Base-by-base conservation (phyloP, 2,329 filamentous ascomycete species). In the Aspergillus proliferans region DNA sequence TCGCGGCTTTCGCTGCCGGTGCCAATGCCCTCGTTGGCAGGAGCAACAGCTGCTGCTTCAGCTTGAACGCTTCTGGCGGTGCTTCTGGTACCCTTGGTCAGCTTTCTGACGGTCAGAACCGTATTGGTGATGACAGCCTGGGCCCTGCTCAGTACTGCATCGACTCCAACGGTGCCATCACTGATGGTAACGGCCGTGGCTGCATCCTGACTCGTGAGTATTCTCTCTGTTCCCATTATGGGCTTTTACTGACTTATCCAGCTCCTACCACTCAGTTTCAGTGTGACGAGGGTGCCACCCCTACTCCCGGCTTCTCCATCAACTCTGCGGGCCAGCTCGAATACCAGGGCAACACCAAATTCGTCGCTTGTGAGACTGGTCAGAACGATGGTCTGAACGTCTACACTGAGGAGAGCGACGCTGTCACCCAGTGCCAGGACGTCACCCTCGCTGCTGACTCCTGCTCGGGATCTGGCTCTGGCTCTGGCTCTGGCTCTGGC, bases 201-300 rank as follows among this genome's bases (percentile, higher is more conserved):
- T 86, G 84, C 60, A 82, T 84, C 65, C 69, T 85, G 59, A 85
- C 83, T 53, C 72, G 77, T 81, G 66, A 64, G 72, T 70, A 19
- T 51, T 48, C 10, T 36, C 4, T 19, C 9, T 22, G 14, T 22
- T 3, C 5, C 7, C 26, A 26, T 9, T 14, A 6, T 15, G 21
- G 8, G 15, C 21, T 12, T 8, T 21, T 47, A 45, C 49, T 59
- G 51, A 61, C 14, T 36, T 24, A 6, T 50, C 14, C 52, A 79
- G 76, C 76, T 38, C 75, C 78, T 0, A 82, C 80, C 1, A 75
- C 73, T 24, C 78, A 83, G 43, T 78, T 82, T 51, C 82, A 85
- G 60, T 85, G 84, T 57, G 83, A 86, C 55, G 54, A 59, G 18
- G 77, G 78, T 43, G 77, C 76, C 10, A 54, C 59, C 12, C 75